Base-by-base conservation (phyloP, 345 rosid species). In the Euphorbia peplus region DNA sequence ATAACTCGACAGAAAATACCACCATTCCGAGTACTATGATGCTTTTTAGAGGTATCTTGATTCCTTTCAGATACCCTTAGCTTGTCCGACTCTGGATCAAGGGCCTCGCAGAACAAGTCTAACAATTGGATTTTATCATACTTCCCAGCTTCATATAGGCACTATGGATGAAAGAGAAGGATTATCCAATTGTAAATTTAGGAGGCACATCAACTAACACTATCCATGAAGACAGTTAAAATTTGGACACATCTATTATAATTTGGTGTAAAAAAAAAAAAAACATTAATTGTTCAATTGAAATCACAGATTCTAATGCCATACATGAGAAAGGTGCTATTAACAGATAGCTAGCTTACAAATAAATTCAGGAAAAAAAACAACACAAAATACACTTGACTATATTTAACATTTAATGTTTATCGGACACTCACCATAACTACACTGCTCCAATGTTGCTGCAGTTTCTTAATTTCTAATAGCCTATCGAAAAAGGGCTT, bases 101-200 rank as follows among this genome's bases (percentile, higher is more conserved):
- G 90, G 68, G 87, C 89, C 78, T 95, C 99, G 44, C 95, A 90
- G 48, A 88, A 78, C 47, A 91, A 72, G 89, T 91, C 99, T 18
- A 95, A 83, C 64, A 95, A 75, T 69, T 73, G 81, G 71, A 91
- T 70, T 64, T 83, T 81, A 69, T 80, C 81, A 62, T 65, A 73
- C 78, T 89, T 91, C 52, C 82, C 96, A 66, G 79, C 87, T 84
- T 85, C 97, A 77, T 77, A 76, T 13, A 91, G 78, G 79, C 96
- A 89, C 99, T 95, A 83, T 79, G 79, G 67, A 55, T 48, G 51
- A 46, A 28, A 71, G 47, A 52, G 59, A 74, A 74, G 66, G 22
- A 66, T 65, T 30, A 69, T n/a, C 48, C 50, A 65, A 46, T 74
- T 25, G 32, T 15, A 71, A 55, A 51, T 35, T 64, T 14, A 11